Base-by-base conservation (phyloP, 768 basidiomycete species). In the Trametes punicea region DNA sequence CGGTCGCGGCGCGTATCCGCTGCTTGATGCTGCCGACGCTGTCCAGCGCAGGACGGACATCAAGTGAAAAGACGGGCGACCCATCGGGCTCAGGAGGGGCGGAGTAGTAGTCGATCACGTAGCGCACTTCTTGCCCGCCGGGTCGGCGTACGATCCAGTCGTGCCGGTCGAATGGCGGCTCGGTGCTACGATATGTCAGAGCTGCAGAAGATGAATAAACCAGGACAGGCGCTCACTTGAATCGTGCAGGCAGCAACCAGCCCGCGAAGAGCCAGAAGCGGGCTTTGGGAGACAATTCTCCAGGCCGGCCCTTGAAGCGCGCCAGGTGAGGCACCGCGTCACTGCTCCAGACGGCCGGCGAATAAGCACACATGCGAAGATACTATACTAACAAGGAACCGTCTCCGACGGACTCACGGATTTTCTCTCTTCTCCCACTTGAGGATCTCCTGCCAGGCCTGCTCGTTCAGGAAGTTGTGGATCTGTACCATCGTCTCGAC, bases 21-120 rank as follows among this genome's bases (percentile, higher is more conserved):
- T 64, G 64, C 67, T 81, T 85, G 49, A 93, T 64, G 65, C 91
- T 92, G 20, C 79, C 80, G 29, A 93, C 75, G 64, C 79, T 89
- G 72, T 98, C 97, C 50, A 99, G 72, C 0, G 97, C 97, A 0
- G 97, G 96, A 15, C 96, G 84, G 9, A 98, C 96, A 68, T 99
- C 97, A 25, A 99, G 79, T 7, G 87, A 87, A 73, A 98, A 98
- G 6, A 95, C 94, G 16, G 97, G 97, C 41, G 89, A 90, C 7
- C 96, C 96, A 62, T 97, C 89, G 7, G 83, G 78, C 52, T 95
- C 87, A 2, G 89, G 83, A 1, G 95, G 92, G 0, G 93, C 93
- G 44, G 91, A 90, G 72, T 98, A 98, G 73, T 99, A 99, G 75
- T 99, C 97, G 64, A 99, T 98, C 44, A 99, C 90, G 71, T 99